Evolutionary conservation across 805 yeast species (phyloP).

Genomic region (Sugiyamaella marilandica): DNA sequence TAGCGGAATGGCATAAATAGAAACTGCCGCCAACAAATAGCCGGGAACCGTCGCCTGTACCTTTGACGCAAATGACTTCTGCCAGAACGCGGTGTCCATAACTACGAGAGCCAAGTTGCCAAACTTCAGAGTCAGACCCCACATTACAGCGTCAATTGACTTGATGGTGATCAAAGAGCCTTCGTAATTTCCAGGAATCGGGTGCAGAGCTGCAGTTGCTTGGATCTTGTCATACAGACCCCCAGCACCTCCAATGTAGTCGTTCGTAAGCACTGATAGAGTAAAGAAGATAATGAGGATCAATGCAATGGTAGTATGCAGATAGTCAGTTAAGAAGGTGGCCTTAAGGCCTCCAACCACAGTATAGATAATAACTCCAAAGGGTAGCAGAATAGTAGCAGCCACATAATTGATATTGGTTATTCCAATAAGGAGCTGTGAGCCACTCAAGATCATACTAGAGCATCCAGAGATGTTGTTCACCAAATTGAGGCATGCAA

Average conservation of each 20-base stretch:
- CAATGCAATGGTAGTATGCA: constrained; percentile 41
- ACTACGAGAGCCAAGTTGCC: constrained; percentile 76
- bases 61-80: constrained; percentile 42
- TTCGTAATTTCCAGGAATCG: constrained; percentile 14
- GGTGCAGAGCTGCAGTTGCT: constrained; percentile 5
- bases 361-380: constrained; percentile 48
- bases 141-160: constrained; percentile 16
- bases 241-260: constrained; percentile 42
- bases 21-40: constrained; percentile 43
- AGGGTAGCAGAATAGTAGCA: constrained; percentile 43
- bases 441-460: constrained; percentile 41
- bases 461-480: constrained; percentile 31
- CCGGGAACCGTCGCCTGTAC: constrained; percentile 41
- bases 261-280: constrained; percentile 34
- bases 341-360: constrained; percentile 49
- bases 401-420: constrained; percentile 48
- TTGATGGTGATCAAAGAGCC: constrained; percentile 45
- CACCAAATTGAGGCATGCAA: constrained; percentile 13
- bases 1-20: constrained; percentile 44
- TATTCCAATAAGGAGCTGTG: constrained; percentile 38
- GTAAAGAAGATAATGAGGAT: constrained; percentile 24
- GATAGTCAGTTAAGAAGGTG: constrained; percentile 50
- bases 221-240: constrained; percentile 38
- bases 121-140: constrained; percentile 41
- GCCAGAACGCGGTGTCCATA: constrained; percentile 35